Base-by-base conservation (phyloP, 2,329 filamentous ascomycete species). In the Colletotrichum scovillei region DNA sequence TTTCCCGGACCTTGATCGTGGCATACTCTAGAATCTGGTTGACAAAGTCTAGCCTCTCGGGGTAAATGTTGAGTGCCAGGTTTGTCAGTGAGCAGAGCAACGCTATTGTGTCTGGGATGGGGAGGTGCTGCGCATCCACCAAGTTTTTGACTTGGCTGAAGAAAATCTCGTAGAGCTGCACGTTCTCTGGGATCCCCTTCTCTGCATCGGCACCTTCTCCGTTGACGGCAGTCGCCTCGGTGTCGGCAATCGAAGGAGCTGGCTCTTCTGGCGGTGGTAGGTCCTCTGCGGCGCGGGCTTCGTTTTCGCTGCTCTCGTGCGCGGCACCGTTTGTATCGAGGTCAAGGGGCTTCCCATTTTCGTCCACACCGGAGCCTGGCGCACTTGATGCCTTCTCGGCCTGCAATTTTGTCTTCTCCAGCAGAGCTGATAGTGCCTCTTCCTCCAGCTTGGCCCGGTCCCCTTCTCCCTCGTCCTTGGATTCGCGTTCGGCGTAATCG, bases 121-220 rank as follows among this genome's bases (percentile, higher is more conserved):
- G 93, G 65, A 99, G 88, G 77, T 95, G 92, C 79, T 98, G 95
- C 65, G 94, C 94, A 83, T 95, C 96, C 75, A 98, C 95, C 64
- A 99, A 87, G 79, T 96, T 95, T 80, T 97, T 93, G 75, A 98
- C 97, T 82, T 98, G 97, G 64, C 95, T 93, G 80, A 98, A 97
- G 87, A 98, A 99, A 73, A 98, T 94, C 83, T 98, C 95, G 82
- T 98, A 98, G 28, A 99, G 90, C 83, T 94, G 96, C 71, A 98
- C 92, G 78, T 95, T 92, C 65, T 92, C 89, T 0, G 93, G 92
- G 76, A 95, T 94, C 24, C 90, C 86, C 77, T 83, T 82, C 69
- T 83, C 81, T 73, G 83, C 82, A 6, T 81, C 74, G 7, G 78
- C 69, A 3, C 75, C 72, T 24, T 79, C 72, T 30, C 84, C 86